phyloP scores from a whole-genome alignment of 495 filamentous ascomycete genomes.

The Penicillium lagena region DNA sequence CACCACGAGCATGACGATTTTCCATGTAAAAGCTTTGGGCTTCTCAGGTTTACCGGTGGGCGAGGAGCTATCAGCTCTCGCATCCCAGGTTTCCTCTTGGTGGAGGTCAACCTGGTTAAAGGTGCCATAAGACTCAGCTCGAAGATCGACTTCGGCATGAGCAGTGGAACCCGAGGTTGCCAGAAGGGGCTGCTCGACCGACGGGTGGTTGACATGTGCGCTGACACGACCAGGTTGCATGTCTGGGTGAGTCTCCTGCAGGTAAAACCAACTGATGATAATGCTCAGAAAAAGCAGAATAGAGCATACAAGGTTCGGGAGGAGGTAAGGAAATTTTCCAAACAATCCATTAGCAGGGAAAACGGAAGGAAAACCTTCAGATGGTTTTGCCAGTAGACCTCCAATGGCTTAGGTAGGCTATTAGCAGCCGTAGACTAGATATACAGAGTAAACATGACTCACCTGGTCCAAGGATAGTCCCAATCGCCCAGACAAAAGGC shows the following conservation, averaged over 20 bases:
- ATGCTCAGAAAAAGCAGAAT: constrained; percentile 67
- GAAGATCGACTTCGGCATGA: constrained; percentile 62
- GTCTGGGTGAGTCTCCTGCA: constrained; percentile 78
- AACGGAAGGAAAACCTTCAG: constrained; percentile 56
- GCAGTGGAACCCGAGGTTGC: constrained; percentile 63
- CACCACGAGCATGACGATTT: constrained; percentile 61
- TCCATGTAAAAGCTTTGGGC: constrained; percentile 54
- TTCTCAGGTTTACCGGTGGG: constrained; percentile 23
- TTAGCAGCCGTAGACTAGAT: constrained; percentile 9
- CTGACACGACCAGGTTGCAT: constrained; percentile 56
- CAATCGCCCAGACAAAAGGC: constrained; percentile 86
- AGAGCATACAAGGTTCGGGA: constrained; percentile 76
- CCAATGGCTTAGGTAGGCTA: constrained; percentile 50
- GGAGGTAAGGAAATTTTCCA: constrained; percentile 70
- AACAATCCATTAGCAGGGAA: constrained; percentile 62
- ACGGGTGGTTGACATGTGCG: constrained; percentile 42
- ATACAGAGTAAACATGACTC: constrained; percentile 6
- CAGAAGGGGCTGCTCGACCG: constrained; percentile 63
- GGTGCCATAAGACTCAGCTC: constrained; percentile 71
- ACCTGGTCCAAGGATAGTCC: constrained; percentile 74
- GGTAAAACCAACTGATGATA: constrained; percentile 61
- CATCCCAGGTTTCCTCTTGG: constrained; percentile 42
- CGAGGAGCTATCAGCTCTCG: constrained; percentile 40
- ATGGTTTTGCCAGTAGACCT: constrained; percentile 69
- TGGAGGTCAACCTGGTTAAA: constrained; percentile 55